Percentiles rank a stretch among this genome's conserved stretches.
These are phyloP conservation scores for Blastobotrys apis DNA, from an alignment of 1,139 yeast genomes.

Conservation along the genomic window DNA sequence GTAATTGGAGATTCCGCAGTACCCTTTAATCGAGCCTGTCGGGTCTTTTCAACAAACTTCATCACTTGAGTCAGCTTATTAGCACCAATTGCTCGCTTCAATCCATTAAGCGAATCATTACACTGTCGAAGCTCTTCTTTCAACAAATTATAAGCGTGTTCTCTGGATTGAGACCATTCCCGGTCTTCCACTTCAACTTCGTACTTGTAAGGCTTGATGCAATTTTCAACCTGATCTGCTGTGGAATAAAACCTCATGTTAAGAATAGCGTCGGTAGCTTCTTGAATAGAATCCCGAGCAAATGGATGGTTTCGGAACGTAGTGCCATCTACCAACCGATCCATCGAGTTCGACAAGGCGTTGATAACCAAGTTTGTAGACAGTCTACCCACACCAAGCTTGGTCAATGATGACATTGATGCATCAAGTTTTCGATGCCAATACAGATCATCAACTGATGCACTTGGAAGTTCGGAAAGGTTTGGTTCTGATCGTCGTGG, in stretches of 20 bases:
- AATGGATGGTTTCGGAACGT: constrained; percentile 78
- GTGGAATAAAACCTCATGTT: constrained; percentile 80
- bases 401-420: constrained; percentile 78
- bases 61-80: constrained; percentile 79
- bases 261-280: constrained; percentile 78
- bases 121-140: constrained; percentile 87
- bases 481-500: constrained; percentile 42
- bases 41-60: constrained; percentile 55
- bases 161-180: constrained; percentile 83
- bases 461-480: constrained; percentile 48
- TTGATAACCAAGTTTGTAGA: constrained; percentile 80
- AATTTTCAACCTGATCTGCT: constrained; percentile 97
- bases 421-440: constrained; percentile 89
- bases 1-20: constrained; percentile 10
- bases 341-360: constrained; percentile 73
- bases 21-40: constrained; percentile 40
- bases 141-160: constrained; percentile 65
- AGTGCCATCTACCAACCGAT: constrained; percentile 65
- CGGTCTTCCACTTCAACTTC: constrained; percentile 95
- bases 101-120: constrained; percentile 54
- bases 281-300: constrained; percentile 75
- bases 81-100: constrained; percentile 74
- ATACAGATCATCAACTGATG: constrained; percentile 64
- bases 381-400: constrained; percentile 87
- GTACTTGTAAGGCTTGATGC: constrained; percentile 95